phyloP scores from a whole-genome alignment of 257 asterid species.

The Knoxia roxburghii region DNA sequence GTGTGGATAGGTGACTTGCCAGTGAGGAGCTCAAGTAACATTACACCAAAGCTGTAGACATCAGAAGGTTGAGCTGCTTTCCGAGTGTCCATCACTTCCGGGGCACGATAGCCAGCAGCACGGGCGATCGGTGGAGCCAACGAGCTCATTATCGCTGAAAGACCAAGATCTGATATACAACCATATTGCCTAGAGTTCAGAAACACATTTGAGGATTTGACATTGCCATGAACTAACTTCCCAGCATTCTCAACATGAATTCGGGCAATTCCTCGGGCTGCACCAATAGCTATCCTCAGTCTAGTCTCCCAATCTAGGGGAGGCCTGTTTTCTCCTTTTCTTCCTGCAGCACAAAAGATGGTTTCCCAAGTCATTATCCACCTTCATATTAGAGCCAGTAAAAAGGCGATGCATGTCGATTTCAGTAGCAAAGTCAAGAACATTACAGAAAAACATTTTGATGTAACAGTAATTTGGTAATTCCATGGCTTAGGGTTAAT shows the following conservation, averaged over 20 bases:
- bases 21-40: conserved; percentile 66
- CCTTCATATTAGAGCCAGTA: not conserved
- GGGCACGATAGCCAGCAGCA: conserved; percentile 76
- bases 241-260: conserved; percentile 60
- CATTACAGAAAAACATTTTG: not conserved
- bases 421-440: not conserved
- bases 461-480: not conserved
- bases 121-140: conserved; percentile 64
- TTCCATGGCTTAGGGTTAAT: not conserved
- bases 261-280: conserved; percentile 70
- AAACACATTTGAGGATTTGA: conserved; percentile 70
- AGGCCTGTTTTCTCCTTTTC: conserved; percentile 42
- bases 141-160: conserved; percentile 55
- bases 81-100: conserved; percentile 66
- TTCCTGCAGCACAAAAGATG: conserved; percentile 31
- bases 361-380: not conserved
- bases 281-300: conserved; percentile 58
- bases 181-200: conserved; percentile 57
- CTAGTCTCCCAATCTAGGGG: conserved; percentile 70
- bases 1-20: conserved; percentile 68
- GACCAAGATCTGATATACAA: conserved; percentile 69
- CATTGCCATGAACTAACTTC: conserved; percentile 66
- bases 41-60: conserved; percentile 69
- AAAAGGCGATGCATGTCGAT: not conserved
- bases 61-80: conserved; percentile 69